Conservation (phyloP, 2,329 filamentous ascomycete species). For the Clonostachys sp. region DNA sequence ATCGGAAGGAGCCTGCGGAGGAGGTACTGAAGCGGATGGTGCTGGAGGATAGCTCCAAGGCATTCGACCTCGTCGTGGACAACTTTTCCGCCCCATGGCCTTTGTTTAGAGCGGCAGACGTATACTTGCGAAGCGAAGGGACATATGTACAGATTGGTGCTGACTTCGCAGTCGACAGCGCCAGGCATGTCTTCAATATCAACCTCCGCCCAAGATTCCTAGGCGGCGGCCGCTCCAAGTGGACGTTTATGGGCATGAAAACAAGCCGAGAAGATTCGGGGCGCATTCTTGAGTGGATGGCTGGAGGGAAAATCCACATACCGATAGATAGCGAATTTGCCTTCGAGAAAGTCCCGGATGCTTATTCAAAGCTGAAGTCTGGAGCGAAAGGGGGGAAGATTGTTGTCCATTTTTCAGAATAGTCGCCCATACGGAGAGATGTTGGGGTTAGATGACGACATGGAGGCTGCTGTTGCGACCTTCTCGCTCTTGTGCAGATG, state of each 20-base stretch:
- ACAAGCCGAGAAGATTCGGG: slow-evolving; percentile 3
- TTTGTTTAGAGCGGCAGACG: slow-evolving; percentile 12
- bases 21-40: background rate
- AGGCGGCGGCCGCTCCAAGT: background rate
- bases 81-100: slow-evolving; percentile 9
- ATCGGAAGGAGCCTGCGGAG: slow-evolving; percentile 10
- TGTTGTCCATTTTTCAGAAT: slow-evolving; percentile 6
- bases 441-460: no score
- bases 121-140: slow-evolving; percentile 7
- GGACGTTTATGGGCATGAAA: slow-evolving; percentile 3
- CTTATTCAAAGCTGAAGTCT: slow-evolving; percentile 12
- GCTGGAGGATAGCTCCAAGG: background rate
- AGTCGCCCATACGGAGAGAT: no score
- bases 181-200: slow-evolving; percentile 8
- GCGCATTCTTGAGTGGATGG: slow-evolving; percentile 14
- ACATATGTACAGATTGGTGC: slow-evolving; percentile 12
- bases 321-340: slow-evolving; percentile 11
- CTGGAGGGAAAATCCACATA: slow-evolving; percentile 12
- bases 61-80: slow-evolving; percentile 19
- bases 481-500: background rate
- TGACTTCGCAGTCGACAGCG: background rate
- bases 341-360: slow-evolving; percentile 11
- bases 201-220: slow-evolving; percentile 7
- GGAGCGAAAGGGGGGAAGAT: slow-evolving; percentile 15
- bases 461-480: no score